phyloP scores from a whole-genome alignment of 352 stramenopile genomes.

The Discostella stelligera region DNA sequence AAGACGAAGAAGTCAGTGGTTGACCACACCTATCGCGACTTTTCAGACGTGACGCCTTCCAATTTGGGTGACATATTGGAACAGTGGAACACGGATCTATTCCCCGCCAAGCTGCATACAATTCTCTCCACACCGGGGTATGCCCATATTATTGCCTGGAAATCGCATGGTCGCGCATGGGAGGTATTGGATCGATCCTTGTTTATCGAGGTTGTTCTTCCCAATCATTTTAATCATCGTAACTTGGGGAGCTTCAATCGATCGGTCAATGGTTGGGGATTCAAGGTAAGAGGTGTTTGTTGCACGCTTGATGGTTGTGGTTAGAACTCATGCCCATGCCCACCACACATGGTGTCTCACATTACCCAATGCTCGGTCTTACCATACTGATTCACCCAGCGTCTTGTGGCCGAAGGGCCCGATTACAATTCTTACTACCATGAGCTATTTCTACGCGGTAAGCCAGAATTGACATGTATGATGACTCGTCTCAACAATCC shows the following conservation, averaged over 20 bases:
- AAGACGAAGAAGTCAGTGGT: slow-evolving; percentile 3
- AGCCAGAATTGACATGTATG: slow-evolving; percentile 53
- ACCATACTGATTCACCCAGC: slow-evolving; percentile 45
- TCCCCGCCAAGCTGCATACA: slow-evolving; percentile 53
- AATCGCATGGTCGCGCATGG: slow-evolving; percentile 54
- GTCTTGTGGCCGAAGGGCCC: slow-evolving; percentile 57
- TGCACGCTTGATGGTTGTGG: too few species aligned
- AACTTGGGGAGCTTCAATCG: slow-evolving; percentile 37
- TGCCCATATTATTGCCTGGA: slow-evolving; percentile 50
- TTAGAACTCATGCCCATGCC: too few species aligned
- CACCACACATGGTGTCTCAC: too few species aligned
- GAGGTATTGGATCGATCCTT: slow-evolving; percentile 35
- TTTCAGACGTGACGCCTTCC: background rate
- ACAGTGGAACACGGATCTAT: slow-evolving; percentile 12
- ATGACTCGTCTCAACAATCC: slow-evolving; percentile 49
- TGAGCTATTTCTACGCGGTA: slow-evolving; percentile 68
- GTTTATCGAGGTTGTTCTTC: slow-evolving; percentile 17
- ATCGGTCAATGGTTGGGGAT: slow-evolving; percentile 36
- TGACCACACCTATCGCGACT: slow-evolving; percentile 19
- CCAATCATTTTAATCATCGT: slow-evolving; percentile 24
- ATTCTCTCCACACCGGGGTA: slow-evolving; percentile 51
- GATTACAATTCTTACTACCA: slow-evolving; percentile 78
- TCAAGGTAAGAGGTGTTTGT: slow-evolving; percentile 11
- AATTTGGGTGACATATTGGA: background rate
- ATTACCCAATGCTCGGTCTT: background rate